Conservation (phyloP, 441 rosid genomes). For the Mallotus repandus region DNA sequence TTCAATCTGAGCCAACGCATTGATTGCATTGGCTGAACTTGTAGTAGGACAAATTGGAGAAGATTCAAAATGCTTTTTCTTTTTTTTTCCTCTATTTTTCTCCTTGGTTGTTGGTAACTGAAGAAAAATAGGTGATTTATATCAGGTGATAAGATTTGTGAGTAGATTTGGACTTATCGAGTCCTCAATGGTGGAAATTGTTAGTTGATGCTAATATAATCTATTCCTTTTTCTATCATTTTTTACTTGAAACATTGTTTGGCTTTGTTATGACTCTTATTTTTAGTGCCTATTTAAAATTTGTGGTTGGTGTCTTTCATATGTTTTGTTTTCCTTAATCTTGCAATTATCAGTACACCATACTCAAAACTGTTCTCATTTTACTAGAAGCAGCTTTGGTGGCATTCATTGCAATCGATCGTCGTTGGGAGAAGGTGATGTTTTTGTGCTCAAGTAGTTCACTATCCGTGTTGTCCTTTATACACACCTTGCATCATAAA, state of each 20-base stretch:
- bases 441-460: background rate
- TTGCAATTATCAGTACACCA: constrained; percentile 41
- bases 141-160: constrained; percentile 2
- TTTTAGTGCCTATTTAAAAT: background rate
- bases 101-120: background rate
- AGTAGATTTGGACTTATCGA: constrained; percentile 5
- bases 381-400: constrained; percentile 75
- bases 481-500: background rate
- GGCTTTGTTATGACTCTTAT: background rate
- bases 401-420: constrained; percentile 78
- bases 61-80: background rate
- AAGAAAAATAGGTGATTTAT: background rate
- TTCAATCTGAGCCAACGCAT: background rate
- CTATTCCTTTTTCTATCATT: background rate
- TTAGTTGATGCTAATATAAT: too few relatives aligned
- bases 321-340: constrained; percentile 26
- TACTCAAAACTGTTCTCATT: constrained; percentile 58
- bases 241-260: background rate
- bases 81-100: background rate
- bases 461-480: constrained; percentile 4
- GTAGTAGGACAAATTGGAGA: constrained; percentile 6
- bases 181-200: constrained; percentile 6
- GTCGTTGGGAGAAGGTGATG: constrained; percentile 69
- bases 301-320: background rate
- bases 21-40: constrained; percentile 7